Conservation (phyloP, 352 stramenopile genomes). For the Phytophthora chlamydospora region DNA sequence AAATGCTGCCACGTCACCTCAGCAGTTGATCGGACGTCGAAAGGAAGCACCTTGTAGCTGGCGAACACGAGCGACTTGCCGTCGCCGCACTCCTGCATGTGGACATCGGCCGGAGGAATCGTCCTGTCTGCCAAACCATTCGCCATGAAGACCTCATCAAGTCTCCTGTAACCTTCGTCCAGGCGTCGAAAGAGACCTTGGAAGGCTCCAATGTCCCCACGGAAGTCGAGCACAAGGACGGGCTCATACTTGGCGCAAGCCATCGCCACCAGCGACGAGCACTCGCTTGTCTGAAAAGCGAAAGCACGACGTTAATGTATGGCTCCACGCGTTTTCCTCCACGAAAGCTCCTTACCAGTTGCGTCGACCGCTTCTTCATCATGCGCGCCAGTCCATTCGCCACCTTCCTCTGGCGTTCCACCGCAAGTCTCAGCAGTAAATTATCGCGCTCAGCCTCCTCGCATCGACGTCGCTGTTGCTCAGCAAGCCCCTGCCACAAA, state of each 20-base stretch:
- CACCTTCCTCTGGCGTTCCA: constrained; percentile 51
- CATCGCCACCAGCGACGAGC: constrained; percentile 18
- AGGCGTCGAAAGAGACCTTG: constrained; percentile 24
- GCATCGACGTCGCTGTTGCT: constrained; percentile 20
- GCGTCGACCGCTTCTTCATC: constrained; percentile 28
- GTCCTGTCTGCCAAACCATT: constrained; percentile 27
- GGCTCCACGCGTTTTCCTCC: not conserved
- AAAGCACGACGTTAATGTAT: constrained; percentile 2
- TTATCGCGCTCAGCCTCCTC: constrained; percentile 36
- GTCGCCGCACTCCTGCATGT: constrained; percentile 10
- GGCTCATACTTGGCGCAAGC: not conserved
- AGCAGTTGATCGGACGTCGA: constrained; percentile 19
- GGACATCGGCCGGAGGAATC: constrained; percentile 20
- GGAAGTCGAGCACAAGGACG: constrained; percentile 22
- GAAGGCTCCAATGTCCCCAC: constrained; percentile 26
- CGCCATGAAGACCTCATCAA: constrained; percentile 28
- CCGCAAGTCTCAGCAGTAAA: constrained; percentile 34
- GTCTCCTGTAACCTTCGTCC: constrained; percentile 17
- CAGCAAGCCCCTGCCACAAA: constrained; percentile 34
- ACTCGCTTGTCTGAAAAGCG: constrained; percentile 19
- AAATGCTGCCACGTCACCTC: constrained; percentile 33
- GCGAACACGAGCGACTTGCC: constrained; percentile 30
- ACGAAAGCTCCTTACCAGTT: constrained; percentile 16
- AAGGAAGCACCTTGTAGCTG: constrained; percentile 36
- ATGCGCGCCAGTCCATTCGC: constrained; percentile 38